phyloP scores from a whole-genome alignment of 805 yeast species.

The Dipodascopsis uninucleata region DNA sequence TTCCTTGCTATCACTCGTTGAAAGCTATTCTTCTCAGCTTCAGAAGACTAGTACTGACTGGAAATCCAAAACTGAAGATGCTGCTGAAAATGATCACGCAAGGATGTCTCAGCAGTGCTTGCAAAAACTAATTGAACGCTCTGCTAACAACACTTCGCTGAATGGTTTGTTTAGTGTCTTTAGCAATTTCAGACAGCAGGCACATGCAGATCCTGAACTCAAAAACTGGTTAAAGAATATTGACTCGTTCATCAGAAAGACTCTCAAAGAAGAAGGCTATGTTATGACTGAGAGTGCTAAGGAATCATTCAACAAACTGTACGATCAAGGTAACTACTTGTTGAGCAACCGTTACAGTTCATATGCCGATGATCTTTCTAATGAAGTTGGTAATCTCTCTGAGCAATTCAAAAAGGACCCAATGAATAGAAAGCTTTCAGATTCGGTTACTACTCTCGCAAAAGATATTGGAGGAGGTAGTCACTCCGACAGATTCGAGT shows the following conservation, averaged over 20 bases:
- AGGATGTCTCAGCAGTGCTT: constrained; percentile 14
- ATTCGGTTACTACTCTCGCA: constrained; percentile 6
- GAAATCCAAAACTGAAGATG: constrained; percentile 2
- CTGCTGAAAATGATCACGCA: constrained; percentile 15
- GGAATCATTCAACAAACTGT: constrained; percentile 14
- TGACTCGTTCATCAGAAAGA: constrained; percentile 14
- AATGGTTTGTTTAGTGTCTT: constrained; percentile 12
- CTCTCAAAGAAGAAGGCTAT: constrained; percentile 22
- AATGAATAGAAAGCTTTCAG: constrained; percentile 12
- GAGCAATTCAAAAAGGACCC: constrained; percentile 21
- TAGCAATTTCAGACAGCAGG: constrained; percentile 16
- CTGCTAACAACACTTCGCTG: constrained; percentile 23
- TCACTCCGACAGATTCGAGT: too few species aligned
- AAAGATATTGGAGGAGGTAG: constrained; percentile 14
- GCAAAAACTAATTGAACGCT: constrained; percentile 21
- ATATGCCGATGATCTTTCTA: constrained; percentile 14
- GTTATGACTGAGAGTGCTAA: constrained; percentile 12
- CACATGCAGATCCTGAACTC: constrained; percentile 24
- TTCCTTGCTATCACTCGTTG: constrained; percentile 19
- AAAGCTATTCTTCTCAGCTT: constrained; percentile 7
- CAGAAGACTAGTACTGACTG: background rate
- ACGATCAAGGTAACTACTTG: constrained; percentile 15
- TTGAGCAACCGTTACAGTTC: constrained; percentile 11
- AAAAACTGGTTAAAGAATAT: constrained; percentile 17
- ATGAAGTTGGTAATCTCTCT: constrained; percentile 10